A percentile compares a stretch with the other conserved stretches of the same genome.
Conservation (phyloP, 2,329 filamentous ascomycete genomes). For the Periconia sp. region DNA sequence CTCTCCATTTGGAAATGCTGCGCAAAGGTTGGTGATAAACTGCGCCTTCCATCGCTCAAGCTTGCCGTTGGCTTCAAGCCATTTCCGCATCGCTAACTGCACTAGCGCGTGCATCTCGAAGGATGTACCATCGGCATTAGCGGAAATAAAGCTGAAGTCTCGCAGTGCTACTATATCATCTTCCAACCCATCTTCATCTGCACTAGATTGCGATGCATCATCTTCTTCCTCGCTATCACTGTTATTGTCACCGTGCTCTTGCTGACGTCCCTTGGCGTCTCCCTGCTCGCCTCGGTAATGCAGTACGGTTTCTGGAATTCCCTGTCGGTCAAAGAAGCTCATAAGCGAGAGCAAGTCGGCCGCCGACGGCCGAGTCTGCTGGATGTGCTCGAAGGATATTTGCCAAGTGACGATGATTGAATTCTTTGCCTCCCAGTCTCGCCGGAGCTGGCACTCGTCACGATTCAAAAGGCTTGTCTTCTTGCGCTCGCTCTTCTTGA, state of each 20-base stretch:
- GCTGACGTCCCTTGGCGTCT: neutral
- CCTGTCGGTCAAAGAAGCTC: conserved; percentile 38
- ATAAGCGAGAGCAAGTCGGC: conserved; percentile 23
- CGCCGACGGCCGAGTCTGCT: conserved; percentile 5
- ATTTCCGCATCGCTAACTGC: conserved; percentile 14
- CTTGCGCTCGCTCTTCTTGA: conserved; percentile 6
- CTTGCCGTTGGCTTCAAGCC: conserved; percentile 10
- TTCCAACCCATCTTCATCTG: conserved; percentile 8
- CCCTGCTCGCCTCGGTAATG: neutral
- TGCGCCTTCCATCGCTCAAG: conserved; percentile 6
- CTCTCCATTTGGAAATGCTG: conserved; percentile 9
- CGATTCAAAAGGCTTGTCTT: conserved; percentile 5
- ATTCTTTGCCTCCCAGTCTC: conserved; percentile 30
- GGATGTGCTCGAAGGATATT: conserved; percentile 8
- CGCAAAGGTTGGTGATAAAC: conserved; percentile 2
- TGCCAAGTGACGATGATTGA: conserved; percentile 47
- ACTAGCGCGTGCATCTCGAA: conserved; percentile 16
- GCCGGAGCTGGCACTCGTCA: conserved; percentile 1
- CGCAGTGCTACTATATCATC: conserved; percentile 12
- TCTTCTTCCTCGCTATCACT: conserved; percentile 1
- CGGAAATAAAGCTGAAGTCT: conserved; percentile 11
- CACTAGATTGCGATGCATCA: conserved; percentile 5
- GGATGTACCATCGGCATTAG: neutral
- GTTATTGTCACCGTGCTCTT: neutral
- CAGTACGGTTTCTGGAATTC: conserved; percentile 44